Evolutionary conservation across 371 early-diverging fungal species (phyloP), one percentile per base, ranked within the genome.

Genomic region (Circinella minor): DNA sequence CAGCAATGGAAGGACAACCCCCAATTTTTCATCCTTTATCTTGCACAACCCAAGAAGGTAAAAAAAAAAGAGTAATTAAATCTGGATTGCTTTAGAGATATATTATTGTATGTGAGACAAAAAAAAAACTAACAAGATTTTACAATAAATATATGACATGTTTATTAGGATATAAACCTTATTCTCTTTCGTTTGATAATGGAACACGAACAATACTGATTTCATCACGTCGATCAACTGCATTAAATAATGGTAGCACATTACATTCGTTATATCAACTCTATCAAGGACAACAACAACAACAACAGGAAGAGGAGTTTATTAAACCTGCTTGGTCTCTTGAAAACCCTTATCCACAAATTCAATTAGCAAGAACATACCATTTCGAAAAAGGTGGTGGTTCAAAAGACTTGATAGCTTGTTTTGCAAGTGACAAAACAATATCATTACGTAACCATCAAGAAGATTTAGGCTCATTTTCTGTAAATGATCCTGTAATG

Each of bases 131-230:
- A 47, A 47, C 47, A 47, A 47, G 3, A 9, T 11, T 47, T 15
- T 47, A 9, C 15, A 47, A 18, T 64, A 39, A 64, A 18, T n/a
- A 5, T 36, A 20, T 5, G 15, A 7, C 17, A 20, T 13, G 27
- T 46, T 54, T 5, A 11, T 4, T 39, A 74, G 74, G 68, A 10
- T 74, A 64, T 14, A 69, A 71, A 34, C 74, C 74, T 1, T 74
- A 68, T 36, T 70, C 68, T 10, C 64, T 74, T 20, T 51, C 67
- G 18, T 54, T 39, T n/a, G 67, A 70, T 15, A 18, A 43, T 15
- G 38, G 20, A 14, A 39, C 60, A 6, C 20, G 20, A 11, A 47
- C 63, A 17, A 17, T 67, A 1, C n/a, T 71, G 48, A 64, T 71
- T 4, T 71, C 71, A 1, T 61, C 67, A 1, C 61, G 71, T 17